Conservation (phyloP, 192 early-diverging fungal genomes). For the Backusella macrospora region DNA sequence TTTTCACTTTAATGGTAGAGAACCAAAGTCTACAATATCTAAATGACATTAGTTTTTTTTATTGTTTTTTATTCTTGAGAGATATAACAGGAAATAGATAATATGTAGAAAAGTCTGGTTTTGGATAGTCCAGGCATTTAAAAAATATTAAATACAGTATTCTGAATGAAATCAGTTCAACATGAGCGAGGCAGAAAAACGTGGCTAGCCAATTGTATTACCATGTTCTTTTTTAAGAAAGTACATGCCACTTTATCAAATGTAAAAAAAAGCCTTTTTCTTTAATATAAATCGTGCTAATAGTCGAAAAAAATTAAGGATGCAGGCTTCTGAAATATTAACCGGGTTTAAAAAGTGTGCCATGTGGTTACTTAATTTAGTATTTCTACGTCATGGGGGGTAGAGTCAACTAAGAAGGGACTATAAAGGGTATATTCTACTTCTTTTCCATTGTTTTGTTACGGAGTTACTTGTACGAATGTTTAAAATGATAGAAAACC, state of each 20-base stretch:
- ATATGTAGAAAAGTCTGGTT: conserved; percentile 11
- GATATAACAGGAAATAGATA: conserved; percentile 8
- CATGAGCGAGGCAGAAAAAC: not conserved
- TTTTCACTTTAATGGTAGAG: not conserved
- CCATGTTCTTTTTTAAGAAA: not conserved
- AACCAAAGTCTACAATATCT: not conserved
- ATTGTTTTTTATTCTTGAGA: not conserved
- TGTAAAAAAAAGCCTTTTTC: not conserved
- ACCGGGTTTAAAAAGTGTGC: conserved; percentile 1
- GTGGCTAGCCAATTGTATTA: conserved; percentile 1
- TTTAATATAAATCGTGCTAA: not conserved
- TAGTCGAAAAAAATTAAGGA: not conserved
- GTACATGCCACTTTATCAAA: not conserved
- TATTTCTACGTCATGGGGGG: conserved; percentile 11
- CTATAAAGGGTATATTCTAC: not conserved
- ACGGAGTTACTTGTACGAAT: not conserved
- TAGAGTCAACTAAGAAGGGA: not conserved
- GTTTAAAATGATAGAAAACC: not conserved
- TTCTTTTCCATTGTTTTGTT: not conserved
- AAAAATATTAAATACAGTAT: conserved; percentile 7
- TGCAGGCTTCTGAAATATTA: not conserved
- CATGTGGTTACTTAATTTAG: conserved; percentile 3
- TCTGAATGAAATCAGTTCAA: not conserved
- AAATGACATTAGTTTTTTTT: conserved; percentile 4
- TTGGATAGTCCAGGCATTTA: conserved; percentile 3